A percentile compares a stretch with the other conserved stretches of the same genome.
phyloP scores from a whole-genome alignment of 306 rosid species.

The Dryas alaskensis region DNA sequence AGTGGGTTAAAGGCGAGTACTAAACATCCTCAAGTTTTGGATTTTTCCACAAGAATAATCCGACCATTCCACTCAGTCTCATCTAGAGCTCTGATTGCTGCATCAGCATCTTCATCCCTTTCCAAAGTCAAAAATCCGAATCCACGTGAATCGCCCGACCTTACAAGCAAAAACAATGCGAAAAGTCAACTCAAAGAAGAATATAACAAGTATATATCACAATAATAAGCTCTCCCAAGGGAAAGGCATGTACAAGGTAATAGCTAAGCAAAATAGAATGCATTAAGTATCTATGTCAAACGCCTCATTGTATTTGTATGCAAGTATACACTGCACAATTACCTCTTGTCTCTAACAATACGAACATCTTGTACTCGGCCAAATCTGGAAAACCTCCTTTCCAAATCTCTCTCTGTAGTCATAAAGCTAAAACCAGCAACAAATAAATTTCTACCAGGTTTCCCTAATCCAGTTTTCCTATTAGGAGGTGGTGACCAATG shows the following conservation, averaged over 20 bases:
- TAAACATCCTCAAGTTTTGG: slow-evolving; percentile 3
- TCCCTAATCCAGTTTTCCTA: slow-evolving; percentile 19
- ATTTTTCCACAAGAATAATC: slow-evolving; percentile 18
- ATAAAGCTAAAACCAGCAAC: slow-evolving; percentile 17
- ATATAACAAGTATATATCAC: background rate
- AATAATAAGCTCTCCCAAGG: background rate
- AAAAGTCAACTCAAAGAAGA: background rate
- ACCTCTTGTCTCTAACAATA: slow-evolving; percentile 20
- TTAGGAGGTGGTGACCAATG: slow-evolving; percentile 16
- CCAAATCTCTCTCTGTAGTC: slow-evolving; percentile 19
- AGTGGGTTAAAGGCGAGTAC: background rate
- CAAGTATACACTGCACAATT: background rate
- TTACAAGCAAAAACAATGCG: background rate
- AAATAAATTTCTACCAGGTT: slow-evolving; percentile 18
- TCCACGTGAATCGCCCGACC: slow-evolving; percentile 20
- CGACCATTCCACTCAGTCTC: slow-evolving; percentile 20
- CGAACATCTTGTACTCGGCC: slow-evolving; percentile 13
- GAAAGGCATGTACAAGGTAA: background rate
- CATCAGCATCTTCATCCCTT: slow-evolving; percentile 14
- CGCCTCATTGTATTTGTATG: background rate
- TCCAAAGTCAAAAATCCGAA: slow-evolving; percentile 16
- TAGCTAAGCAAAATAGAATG: background rate
- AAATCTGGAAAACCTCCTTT: slow-evolving; percentile 12
- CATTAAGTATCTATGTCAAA: background rate
- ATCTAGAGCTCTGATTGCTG: slow-evolving; percentile 11